These are phyloP conservation scores for Domatiomyces globalis DNA, from an alignment of 2,329 filamentous ascomycete genomes.

Conservation along the genomic window DNA sequence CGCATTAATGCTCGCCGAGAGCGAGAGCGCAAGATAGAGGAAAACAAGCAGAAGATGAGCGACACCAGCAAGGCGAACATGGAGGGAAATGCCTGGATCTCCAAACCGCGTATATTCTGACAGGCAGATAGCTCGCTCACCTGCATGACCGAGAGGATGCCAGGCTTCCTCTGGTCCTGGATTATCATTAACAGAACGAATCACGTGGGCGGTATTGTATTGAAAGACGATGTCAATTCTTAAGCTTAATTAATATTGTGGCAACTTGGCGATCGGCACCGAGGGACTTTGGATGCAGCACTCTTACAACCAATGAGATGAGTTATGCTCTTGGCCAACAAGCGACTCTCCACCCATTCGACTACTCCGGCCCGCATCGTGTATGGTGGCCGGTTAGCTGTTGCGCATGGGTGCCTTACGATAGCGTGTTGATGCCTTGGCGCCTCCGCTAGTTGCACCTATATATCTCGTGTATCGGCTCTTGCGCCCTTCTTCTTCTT, in stretches of 20 bases:
- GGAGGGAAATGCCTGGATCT: conserved; percentile 15
- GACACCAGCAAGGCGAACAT: conserved; percentile 9
- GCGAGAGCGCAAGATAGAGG: conserved; percentile 11
- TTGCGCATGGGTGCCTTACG: background rate
- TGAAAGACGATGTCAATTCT: too few relatives aligned
- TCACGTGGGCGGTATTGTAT: background rate
- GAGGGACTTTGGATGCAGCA: background rate
- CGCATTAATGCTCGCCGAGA: conserved; percentile 14
- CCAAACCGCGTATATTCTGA: conserved; percentile 9
- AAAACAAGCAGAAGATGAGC: conserved; percentile 1
- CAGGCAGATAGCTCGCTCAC: background rate
- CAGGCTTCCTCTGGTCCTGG: too few relatives aligned
- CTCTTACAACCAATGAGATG: too few relatives aligned
- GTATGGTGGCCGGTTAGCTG: background rate
- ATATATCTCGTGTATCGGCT: background rate
- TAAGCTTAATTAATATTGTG: too few relatives aligned
- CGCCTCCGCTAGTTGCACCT: background rate
- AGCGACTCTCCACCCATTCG: too few relatives aligned
- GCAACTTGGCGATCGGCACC: background rate
- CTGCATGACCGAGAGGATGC: too few relatives aligned
- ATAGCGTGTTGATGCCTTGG: background rate
- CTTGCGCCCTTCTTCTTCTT: conserved; percentile 3
- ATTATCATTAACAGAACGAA: background rate
- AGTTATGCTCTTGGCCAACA: too few relatives aligned
- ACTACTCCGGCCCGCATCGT: background rate